Evolutionary conservation across 805 yeast species (phyloP), one percentile per base, ranked within the genome.

Genomic region (Suhomyces kilbournensis): DNA sequence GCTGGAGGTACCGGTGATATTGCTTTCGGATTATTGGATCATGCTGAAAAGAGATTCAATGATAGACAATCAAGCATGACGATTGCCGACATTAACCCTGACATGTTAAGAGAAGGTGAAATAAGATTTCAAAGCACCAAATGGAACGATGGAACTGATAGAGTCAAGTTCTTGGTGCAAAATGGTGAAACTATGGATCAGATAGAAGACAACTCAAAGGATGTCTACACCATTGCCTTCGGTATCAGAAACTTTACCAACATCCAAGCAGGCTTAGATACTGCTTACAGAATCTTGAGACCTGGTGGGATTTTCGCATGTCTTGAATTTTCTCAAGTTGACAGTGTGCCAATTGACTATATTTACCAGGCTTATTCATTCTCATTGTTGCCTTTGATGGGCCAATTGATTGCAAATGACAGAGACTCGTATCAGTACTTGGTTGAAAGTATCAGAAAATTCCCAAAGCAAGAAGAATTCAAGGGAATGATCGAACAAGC

Each of bases 1-100:
- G 99, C 99, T 25, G 99, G 99, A 54, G 99, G 99, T 22, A 90
- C 98, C 9, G 99, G 99, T 46, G 99, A 94, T 66, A 93, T 94
- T 70, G 99, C 99, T 1, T 90, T 90, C 71, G 96, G 99, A 2
- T 79, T 94, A 56, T 76, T 94, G 56, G 97, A 91, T 63, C 97
- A 94, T 70, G 98, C 98, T 8, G 84, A 86, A 57, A 71, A 76
- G 39, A 82, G 84, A 56, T 90, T 84, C 65, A 85, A 87, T 52
- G 99, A 94, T 71, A 78, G 70, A 38, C 75, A 77, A 55, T 83
- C 90, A 32, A 83, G 85, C 23, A 94, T 94, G 94, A 90, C 92
- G 7, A 83, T 94, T 47, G 96, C 90, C 4, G 99, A 94, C 70
- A 94, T 94, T 71, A 94, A 94, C 67, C 84, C 96, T 3, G 97